Conservation (phyloP, 371 early-diverging fungal species). For the Amoeboaphelidium protococcarum region DNA sequence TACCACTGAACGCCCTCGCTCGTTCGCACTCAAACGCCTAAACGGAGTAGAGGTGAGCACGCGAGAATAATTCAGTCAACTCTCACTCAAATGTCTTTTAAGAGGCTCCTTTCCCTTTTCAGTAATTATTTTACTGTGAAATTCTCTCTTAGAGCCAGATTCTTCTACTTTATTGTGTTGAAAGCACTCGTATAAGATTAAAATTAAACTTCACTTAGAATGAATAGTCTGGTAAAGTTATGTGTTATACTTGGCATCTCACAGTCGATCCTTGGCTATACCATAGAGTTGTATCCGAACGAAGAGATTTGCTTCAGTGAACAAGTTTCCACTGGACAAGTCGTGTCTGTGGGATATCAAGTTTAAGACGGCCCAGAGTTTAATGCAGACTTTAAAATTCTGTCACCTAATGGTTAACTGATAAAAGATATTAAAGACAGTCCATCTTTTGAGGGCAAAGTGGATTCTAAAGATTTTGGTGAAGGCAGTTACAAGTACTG, state of each 20-base stretch:
- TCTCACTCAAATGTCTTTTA: too few relatives aligned
- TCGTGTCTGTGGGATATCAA: slow-evolving; percentile 32
- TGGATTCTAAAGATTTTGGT: background rate
- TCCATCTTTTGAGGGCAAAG: background rate
- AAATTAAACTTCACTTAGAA: background rate
- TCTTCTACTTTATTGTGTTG: background rate
- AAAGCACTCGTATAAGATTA: background rate
- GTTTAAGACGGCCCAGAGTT: slow-evolving; percentile 37
- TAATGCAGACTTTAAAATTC: slow-evolving; percentile 41
- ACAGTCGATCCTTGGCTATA: slow-evolving; percentile 1
- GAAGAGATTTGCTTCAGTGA: slow-evolving; percentile 11
- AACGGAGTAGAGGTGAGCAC: too few relatives aligned
- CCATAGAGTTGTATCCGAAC: slow-evolving; percentile 1
- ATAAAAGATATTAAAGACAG: background rate
- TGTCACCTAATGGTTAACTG: background rate
- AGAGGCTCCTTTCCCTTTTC: background rate
- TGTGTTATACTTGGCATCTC: too few relatives aligned
- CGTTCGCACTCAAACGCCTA: too few relatives aligned
- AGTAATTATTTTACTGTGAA: background rate
- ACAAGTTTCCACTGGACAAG: slow-evolving; percentile 22
- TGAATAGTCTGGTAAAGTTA: background rate
- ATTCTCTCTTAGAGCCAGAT: background rate
- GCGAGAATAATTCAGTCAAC: too few relatives aligned
- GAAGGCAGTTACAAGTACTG: background rate
- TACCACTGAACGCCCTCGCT: too few relatives aligned